Evolutionary conservation across 805 yeast species (phyloP).

Genomic region (Saccharomycopsis babjevae): DNA sequence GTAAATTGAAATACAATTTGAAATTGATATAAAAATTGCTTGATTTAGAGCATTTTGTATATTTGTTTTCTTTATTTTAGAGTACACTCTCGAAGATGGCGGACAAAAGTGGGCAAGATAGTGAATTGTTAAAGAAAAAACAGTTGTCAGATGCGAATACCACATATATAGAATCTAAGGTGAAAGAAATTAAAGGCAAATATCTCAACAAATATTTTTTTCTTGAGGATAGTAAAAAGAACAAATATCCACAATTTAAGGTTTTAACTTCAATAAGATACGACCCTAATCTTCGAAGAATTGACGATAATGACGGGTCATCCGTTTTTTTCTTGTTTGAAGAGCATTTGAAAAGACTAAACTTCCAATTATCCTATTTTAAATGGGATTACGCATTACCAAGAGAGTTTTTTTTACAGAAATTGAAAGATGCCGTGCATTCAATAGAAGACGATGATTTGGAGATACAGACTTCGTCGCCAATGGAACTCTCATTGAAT

Average conservation of each 20-base stretch:
- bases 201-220: constrained; percentile 5
- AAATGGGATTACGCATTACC: constrained; percentile 36
- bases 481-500: constrained; percentile 9
- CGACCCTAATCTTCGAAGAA: constrained; percentile 44
- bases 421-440: constrained; percentile 31
- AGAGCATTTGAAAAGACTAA: constrained; percentile 53
- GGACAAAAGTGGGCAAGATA: not conserved
- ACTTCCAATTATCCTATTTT: constrained; percentile 45
- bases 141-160: not conserved
- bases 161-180: not conserved
- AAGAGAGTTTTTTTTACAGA: constrained; percentile 31
- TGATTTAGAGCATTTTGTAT: no score
- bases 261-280: constrained; percentile 65
- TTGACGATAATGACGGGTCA: constrained; percentile 6
- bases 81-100: not conserved
- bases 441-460: not conserved
- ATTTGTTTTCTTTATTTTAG: no score
- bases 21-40: no score
- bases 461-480: constrained; percentile 10
- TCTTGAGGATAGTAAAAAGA: not conserved
- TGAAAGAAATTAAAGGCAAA: not conserved
- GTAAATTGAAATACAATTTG: no score
- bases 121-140: not conserved
- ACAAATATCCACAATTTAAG: constrained; percentile 29
- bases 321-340: constrained; percentile 47